A percentile compares a stretch with the other conserved stretches of the same genome.
Evolutionary conservation across 169 alveolate genomes (phyloP).

Genomic region (Miamiensis avidus): DNA sequence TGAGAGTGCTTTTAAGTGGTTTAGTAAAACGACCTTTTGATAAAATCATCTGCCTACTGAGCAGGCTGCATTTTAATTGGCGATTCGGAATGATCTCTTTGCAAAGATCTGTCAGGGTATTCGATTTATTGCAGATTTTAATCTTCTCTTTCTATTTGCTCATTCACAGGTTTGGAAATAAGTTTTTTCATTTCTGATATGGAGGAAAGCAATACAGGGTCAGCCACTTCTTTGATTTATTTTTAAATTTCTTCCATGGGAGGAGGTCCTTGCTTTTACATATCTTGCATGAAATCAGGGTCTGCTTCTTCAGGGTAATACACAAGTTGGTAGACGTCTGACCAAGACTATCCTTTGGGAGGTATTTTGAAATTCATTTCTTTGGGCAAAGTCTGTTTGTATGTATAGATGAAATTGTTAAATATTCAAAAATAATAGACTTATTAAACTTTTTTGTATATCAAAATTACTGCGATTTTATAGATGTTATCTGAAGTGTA

Average conservation of each 20-base stretch:
- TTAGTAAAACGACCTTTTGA: conserved; percentile 14
- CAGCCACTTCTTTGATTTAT: not conserved
- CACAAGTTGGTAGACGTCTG: conserved; percentile 10
- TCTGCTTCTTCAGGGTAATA: conserved; percentile 18
- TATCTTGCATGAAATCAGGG: not conserved
- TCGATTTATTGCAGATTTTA: conserved; percentile 11
- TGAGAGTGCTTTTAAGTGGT: not conserved
- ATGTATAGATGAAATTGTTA: not conserved
- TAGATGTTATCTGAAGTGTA: conserved; percentile 76
- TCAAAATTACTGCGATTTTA: conserved; percentile 31
- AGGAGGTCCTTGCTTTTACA: not conserved
- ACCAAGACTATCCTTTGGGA: conserved; percentile 31
- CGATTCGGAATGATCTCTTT: too few species aligned
- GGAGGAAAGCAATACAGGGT: not conserved
- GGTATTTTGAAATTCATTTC: conserved; percentile 55
- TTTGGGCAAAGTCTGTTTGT: conserved; percentile 60
- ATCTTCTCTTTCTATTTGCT: conserved; percentile 9
- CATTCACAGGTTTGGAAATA: not conserved
- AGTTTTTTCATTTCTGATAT: not conserved
- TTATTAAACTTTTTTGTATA: too few species aligned
- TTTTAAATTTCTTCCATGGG: not conserved
- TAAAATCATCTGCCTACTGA: conserved; percentile 19
- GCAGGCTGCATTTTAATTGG: not conserved
- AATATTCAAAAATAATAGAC: not conserved
- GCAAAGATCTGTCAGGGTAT: too few species aligned